These are phyloP conservation scores for Rasamsonia emersonii DNA, from an alignment of 2,329 filamentous ascomycete genomes.

Conservation along the genomic window DNA sequence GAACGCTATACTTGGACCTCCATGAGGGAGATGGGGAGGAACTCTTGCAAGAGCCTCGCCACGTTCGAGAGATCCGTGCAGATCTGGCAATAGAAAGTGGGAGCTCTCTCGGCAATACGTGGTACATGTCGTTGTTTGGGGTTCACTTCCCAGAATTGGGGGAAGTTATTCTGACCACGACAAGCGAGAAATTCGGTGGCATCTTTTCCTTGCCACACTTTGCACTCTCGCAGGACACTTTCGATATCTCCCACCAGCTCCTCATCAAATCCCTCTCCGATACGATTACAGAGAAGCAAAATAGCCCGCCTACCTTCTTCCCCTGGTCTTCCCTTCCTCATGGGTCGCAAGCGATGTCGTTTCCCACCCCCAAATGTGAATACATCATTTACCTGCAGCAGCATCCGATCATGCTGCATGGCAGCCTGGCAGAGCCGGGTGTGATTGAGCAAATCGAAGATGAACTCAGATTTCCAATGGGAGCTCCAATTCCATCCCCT, in stretches of 20 bases:
- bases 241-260: conserved; percentile 51
- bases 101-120: conserved; percentile 60
- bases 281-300: conserved; percentile 55
- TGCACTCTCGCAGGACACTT: conserved; percentile 49
- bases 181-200: conserved; percentile 89
- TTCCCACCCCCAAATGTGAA: conserved; percentile 70
- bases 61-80: conserved; percentile 60
- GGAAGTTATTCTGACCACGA: conserved; percentile 71
- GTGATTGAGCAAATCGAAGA: conserved; percentile 47
- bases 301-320: conserved; percentile 48
- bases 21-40: conserved; percentile 43
- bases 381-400: conserved; percentile 76
- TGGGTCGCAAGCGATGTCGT: conserved; percentile 38
- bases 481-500: conserved; percentile 43
- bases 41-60: conserved; percentile 35
- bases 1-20: conserved; percentile 61
- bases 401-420: conserved; percentile 30
- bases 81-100: conserved; percentile 65
- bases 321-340: conserved; percentile 70
- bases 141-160: conserved; percentile 80
- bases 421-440: conserved; percentile 20
- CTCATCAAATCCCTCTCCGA: conserved; percentile 65
- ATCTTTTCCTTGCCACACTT: conserved; percentile 85
- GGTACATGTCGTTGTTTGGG: conserved; percentile 73
- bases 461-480: conserved; percentile 52